These are phyloP conservation scores for Colletotrichum neosansevieriae DNA, from an alignment of 2,329 filamentous ascomycete genomes.

Conservation along the genomic window DNA sequence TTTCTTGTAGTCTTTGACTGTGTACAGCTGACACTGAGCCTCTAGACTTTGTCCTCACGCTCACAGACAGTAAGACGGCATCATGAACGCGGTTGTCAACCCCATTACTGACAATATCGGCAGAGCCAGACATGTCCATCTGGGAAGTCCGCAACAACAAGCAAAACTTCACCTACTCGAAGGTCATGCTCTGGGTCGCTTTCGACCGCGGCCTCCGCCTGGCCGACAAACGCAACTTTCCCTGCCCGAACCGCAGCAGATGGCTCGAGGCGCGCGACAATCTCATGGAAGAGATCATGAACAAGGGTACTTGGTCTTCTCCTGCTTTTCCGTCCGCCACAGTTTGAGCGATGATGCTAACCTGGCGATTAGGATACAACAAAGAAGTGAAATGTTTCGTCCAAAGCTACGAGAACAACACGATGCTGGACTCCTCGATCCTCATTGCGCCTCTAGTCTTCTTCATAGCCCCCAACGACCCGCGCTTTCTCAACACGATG, in stretches of 20 bases:
- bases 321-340: too few species aligned
- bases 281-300: constrained; percentile 82
- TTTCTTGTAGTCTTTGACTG: not conserved
- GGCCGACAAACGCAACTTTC: constrained; percentile 80
- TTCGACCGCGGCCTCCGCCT: constrained; percentile 81
- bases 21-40: not conserved
- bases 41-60: constrained; percentile 75
- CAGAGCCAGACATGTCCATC: constrained; percentile 82
- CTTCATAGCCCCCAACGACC: constrained; percentile 83
- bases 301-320: constrained; percentile 62
- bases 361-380: constrained; percentile 70
- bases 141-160: constrained; percentile 84
- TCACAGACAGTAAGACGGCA: constrained; percentile 65
- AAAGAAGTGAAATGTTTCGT: constrained; percentile 76
- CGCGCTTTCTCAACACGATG: constrained; percentile 78
- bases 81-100: too few species aligned
- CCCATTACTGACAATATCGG: constrained; percentile 29
- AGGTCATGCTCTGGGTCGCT: constrained; percentile 86
- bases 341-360: not conserved
- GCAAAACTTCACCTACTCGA: constrained; percentile 85
- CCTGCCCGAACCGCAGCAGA: constrained; percentile 75
- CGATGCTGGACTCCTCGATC: constrained; percentile 79
- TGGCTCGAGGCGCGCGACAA: constrained; percentile 77
- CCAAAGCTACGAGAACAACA: constrained; percentile 80
- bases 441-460: constrained; percentile 84